A percentile compares a stretch with the other conserved stretches of the same genome.
Evolutionary conservation across 2,329 filamentous ascomycete species (phyloP).

Genomic region (Trichothecium sympodiale): DNA sequence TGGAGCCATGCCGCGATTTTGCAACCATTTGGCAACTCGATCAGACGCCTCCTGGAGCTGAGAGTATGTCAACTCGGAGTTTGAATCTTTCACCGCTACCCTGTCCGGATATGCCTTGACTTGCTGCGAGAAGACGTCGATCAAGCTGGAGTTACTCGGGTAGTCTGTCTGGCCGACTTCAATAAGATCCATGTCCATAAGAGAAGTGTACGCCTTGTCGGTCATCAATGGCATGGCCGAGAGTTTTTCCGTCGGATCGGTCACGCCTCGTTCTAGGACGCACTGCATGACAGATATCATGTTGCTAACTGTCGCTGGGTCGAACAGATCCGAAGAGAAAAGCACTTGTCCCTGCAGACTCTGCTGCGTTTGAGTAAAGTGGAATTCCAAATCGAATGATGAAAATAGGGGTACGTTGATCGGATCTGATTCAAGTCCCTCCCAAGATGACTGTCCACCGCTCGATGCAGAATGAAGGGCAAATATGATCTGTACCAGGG

Average conservation of each 20-base stretch:
- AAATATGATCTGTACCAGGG: conserved; percentile 7
- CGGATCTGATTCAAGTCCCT: conserved; percentile 5
- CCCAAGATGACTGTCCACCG: conserved; percentile 3
- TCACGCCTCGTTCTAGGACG: conserved; percentile 7
- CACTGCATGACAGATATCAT: conserved; percentile 9
- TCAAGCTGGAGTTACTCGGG: conserved; percentile 5
- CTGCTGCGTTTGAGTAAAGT: conserved; percentile 8
- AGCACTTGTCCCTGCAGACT: conserved; percentile 5
- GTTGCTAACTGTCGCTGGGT: conserved; percentile 7
- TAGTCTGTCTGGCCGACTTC: conserved; percentile 3
- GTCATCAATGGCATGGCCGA: conserved; percentile 1
- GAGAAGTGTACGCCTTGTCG: background rate
- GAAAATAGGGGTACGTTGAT: conserved; percentile 1
- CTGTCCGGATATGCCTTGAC: background rate
- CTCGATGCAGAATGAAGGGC: conserved; percentile 4
- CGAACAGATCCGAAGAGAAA: conserved; percentile 10
- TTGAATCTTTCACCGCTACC: conserved; percentile 5
- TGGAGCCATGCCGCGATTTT: background rate
- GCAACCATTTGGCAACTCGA: conserved; percentile 3
- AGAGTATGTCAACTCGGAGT: conserved; percentile 3
- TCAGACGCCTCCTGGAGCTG: conserved; percentile 4
- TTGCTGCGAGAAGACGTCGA: conserved; percentile 5
- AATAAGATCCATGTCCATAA: conserved; percentile 2
- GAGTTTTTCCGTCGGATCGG: conserved; percentile 2
- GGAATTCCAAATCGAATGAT: conserved; percentile 13